Conservation (phyloP, 345 rosid genomes). For the Leavenworthia alabamica region DNA sequence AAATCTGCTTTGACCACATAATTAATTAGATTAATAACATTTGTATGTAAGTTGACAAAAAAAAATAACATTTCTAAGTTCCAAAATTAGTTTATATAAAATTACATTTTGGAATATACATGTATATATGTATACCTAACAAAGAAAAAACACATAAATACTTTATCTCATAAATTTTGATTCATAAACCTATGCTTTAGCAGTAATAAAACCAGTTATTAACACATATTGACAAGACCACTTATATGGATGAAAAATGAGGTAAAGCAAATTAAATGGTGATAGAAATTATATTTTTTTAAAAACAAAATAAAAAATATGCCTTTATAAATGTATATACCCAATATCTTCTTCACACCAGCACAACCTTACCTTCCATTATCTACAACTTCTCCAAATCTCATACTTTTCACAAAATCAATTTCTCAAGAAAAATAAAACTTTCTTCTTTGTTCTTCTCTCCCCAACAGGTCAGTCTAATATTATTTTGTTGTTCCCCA, state of each 20-base stretch:
- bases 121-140: not conserved
- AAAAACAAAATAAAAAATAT: not conserved
- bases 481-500: conserved; percentile 28
- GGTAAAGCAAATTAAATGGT: conserved; percentile 12
- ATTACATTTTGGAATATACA: not conserved
- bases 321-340: conserved; percentile 33
- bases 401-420: conserved; percentile 36
- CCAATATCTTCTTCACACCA: conserved; percentile 34
- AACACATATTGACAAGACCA: conserved; percentile 23
- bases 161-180: conserved; percentile 9
- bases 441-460: conserved; percentile 28
- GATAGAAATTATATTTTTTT: not conserved
- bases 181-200: conserved; percentile 20
- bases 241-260: conserved; percentile 21
- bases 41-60: no score
- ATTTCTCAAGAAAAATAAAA: conserved; percentile 28
- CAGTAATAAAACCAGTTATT: conserved; percentile 14
- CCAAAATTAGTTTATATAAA: not conserved
- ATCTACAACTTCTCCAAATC: conserved; percentile 37
- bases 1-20: not conserved
- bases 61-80: not conserved
- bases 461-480: conserved; percentile 32
- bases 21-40: not conserved
- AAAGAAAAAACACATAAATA: conserved; percentile 12
- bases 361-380: conserved; percentile 34